A percentile compares a stretch with the other conserved stretches of the same genome.
phyloP scores from a whole-genome alignment of 108 stramenopile genomes.

The Cyclotella kingstonii region DNA sequence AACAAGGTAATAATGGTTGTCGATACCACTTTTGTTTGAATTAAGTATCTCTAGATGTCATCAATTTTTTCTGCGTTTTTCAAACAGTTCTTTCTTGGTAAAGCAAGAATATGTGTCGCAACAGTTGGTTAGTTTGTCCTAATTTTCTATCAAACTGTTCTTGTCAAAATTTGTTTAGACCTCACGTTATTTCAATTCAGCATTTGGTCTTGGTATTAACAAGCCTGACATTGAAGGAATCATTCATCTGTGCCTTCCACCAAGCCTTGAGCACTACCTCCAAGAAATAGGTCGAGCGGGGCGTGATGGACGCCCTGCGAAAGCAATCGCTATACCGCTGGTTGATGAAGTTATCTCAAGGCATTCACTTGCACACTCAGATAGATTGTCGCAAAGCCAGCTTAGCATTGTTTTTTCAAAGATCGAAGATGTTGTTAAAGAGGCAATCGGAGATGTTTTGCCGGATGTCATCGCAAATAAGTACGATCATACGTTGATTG shows the following conservation, averaged over 20 bases:
- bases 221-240: constrained; percentile 89
- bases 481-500: constrained; percentile 17
- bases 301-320: constrained; percentile 83
- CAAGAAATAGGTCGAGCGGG: constrained; percentile 98
- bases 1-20: constrained; percentile 47
- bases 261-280: constrained; percentile 90
- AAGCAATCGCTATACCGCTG: constrained; percentile 75
- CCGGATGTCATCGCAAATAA: constrained; percentile 29
- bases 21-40: not conserved
- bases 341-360: constrained; percentile 67
- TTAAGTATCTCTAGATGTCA: not conserved
- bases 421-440: constrained; percentile 40
- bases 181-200: constrained; percentile 34
- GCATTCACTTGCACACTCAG: constrained; percentile 78
- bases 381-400: constrained; percentile 66
- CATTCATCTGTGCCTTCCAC: constrained; percentile 85
- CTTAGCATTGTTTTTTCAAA: constrained; percentile 48
- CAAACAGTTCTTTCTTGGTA: constrained; percentile 75
- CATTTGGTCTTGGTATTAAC: constrained; percentile 98
- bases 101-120: constrained; percentile 88
- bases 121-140: constrained; percentile 76
- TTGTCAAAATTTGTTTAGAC: no score
- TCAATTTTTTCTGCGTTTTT: not conserved
- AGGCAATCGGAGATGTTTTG: constrained; percentile 39
- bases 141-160: not conserved